These are phyloP conservation scores for Telopea speciosissima DNA, from an alignment of 177 flowering plant species.

Conservation along the genomic window DNA sequence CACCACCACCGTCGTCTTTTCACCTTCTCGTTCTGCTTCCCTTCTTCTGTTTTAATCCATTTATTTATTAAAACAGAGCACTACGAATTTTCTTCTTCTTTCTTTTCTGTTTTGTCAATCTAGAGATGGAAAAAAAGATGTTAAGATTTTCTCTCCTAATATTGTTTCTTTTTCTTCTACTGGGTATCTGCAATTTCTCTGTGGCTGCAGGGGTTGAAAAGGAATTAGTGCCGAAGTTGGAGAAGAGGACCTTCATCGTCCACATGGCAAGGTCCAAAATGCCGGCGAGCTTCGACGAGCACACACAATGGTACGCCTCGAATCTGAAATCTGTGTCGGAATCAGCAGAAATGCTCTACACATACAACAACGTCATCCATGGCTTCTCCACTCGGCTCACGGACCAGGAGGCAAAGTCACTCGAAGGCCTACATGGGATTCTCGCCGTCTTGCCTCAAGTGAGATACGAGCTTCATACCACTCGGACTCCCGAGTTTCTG, in stretches of 20 bases:
- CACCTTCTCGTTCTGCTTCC: no score
- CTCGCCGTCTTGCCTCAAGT: slow-evolving; percentile 51
- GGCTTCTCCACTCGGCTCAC: slow-evolving; percentile 70
- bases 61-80: neutral
- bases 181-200: slow-evolving; percentile 13
- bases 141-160: neutral
- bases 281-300: slow-evolving; percentile 44
- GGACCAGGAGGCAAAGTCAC: slow-evolving; percentile 31
- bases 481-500: slow-evolving; percentile 52
- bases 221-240: neutral
- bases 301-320: slow-evolving; percentile 51
- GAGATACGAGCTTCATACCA: slow-evolving; percentile 20
- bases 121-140: slow-evolving; percentile 7
- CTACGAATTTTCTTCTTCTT: neutral
- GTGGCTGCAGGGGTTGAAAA: slow-evolving; percentile 15
- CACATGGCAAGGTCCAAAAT: slow-evolving; percentile 39
- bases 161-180: slow-evolving; percentile 5
- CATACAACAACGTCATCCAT: slow-evolving; percentile 49
- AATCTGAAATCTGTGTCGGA: slow-evolving; percentile 48
- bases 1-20: neutral
- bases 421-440: slow-evolving; percentile 32
- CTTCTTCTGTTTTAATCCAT: neutral
- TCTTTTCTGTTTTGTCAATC: neutral
- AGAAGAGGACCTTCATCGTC: slow-evolving; percentile 13
- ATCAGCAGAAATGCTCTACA: slow-evolving; percentile 48